These are phyloP conservation scores for Prunus padus DNA, from an alignment of 306 rosid species.

Conservation along the genomic window DNA sequence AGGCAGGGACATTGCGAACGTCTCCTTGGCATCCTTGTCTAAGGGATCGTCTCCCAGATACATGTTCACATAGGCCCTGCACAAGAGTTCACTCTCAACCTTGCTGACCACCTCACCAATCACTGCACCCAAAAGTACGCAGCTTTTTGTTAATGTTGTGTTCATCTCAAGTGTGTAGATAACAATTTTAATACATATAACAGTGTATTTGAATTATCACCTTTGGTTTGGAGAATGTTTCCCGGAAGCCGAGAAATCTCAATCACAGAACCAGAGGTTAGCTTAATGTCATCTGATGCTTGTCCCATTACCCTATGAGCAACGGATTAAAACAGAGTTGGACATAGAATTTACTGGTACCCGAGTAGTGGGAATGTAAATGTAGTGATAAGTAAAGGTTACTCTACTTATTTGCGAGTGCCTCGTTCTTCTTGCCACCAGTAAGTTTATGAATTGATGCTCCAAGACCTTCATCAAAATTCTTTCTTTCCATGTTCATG, in stretches of 20 bases:
- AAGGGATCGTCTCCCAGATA: neutral
- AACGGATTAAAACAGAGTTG: neutral
- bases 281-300: neutral
- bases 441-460: neutral
- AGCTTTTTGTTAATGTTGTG: neutral
- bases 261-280: neutral
- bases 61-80: neutral
- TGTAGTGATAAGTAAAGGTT: neutral
- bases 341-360: neutral
- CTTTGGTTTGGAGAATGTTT: neutral
- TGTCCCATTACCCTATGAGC: neutral
- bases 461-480: neutral
- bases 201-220: neutral
- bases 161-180: neutral
- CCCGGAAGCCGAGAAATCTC: neutral
- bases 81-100: neutral
- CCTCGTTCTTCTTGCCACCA: neutral
- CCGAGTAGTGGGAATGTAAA: neutral
- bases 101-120: neutral
- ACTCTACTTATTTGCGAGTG: neutral
- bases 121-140: neutral
- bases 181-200: neutral
- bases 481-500: neutral
- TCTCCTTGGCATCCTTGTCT: neutral
- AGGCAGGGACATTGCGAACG: neutral